These are phyloP conservation scores for Thalassiosira hispida DNA, from an alignment of 352 stramenopile species.

Conservation along the genomic window DNA sequence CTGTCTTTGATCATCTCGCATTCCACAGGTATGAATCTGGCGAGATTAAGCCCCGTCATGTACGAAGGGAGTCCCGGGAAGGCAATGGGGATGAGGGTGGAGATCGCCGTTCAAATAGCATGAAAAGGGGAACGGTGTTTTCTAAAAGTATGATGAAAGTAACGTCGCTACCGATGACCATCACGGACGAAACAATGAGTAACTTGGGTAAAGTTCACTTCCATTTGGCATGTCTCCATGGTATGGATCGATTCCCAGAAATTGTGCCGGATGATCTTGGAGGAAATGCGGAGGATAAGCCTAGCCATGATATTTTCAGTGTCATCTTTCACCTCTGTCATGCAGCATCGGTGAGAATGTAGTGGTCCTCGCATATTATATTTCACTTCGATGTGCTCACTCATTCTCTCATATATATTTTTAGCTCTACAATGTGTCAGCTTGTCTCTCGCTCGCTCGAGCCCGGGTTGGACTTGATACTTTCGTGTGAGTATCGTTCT, in stretches of 20 bases:
- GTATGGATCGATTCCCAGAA: slow-evolving; percentile 72
- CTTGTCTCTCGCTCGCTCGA: slow-evolving; percentile 71
- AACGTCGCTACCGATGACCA: slow-evolving; percentile 48
- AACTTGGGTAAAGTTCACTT: slow-evolving; percentile 81
- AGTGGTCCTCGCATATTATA: too few relatives aligned
- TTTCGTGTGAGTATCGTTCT: slow-evolving; percentile 49
- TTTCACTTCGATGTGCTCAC: too few relatives aligned
- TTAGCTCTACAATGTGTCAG: slow-evolving; percentile 58
- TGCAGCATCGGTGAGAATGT: slow-evolving; percentile 67
- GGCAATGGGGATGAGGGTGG: slow-evolving; percentile 24
- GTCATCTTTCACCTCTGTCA: slow-evolving; percentile 78
- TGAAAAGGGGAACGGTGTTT: slow-evolving; percentile 32
- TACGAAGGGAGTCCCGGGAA: background rate
- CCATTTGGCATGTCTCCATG: slow-evolving; percentile 74
- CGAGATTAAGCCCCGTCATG: slow-evolving; percentile 59
- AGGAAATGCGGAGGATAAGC: slow-evolving; percentile 41
- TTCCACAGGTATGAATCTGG: slow-evolving; percentile 70
- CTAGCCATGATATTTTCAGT: slow-evolving; percentile 69
- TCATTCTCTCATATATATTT: too few relatives aligned
- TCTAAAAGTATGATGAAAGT: slow-evolving; percentile 49
- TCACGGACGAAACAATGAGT: slow-evolving; percentile 59
- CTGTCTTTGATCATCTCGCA: slow-evolving; percentile 59
- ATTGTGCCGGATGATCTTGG: slow-evolving; percentile 45
- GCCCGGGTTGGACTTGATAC: slow-evolving; percentile 64
- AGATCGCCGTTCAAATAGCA: slow-evolving; percentile 14